Evolutionary conservation across 768 basidiomycete genomes (phyloP).

Genomic region (Guyanaporus albipodus): DNA sequence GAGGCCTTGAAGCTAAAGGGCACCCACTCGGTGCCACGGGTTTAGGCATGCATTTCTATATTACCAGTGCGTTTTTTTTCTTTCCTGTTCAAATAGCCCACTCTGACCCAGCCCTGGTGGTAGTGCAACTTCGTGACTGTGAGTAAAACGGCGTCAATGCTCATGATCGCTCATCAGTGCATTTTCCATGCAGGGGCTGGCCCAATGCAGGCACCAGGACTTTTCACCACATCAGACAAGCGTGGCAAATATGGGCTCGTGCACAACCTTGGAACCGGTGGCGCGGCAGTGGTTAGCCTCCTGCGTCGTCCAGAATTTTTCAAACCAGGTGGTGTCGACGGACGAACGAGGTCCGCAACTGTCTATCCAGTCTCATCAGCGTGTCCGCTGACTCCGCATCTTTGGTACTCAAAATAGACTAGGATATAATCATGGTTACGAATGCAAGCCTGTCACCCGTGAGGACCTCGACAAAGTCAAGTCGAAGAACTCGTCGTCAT

Average conservation of each 20-base stretch:
- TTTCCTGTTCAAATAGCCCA: background rate
- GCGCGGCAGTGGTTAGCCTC: conserved; percentile 73
- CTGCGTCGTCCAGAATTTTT: conserved; percentile 77
- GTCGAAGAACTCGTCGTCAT: conserved; percentile 54
- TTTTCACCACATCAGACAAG: conserved; percentile 58
- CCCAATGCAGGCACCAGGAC: conserved; percentile 74
- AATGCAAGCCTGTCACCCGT: conserved; percentile 57
- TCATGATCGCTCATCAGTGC: too few relatives aligned
- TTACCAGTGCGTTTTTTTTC: conserved; percentile 52
- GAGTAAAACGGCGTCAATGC: too few relatives aligned
- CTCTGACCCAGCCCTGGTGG: conserved; percentile 1
- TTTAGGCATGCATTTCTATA: conserved; percentile 84
- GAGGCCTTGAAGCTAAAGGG: conserved; percentile 86
- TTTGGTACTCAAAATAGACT: conserved; percentile 39
- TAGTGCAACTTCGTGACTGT: conserved; percentile 78
- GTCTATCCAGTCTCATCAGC: background rate
- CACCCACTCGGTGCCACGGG: conserved; percentile 84
- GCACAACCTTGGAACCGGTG: conserved; percentile 82
- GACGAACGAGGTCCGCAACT: conserved; percentile 52
- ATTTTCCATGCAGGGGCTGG: conserved; percentile 83
- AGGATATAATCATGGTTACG: conserved; percentile 77
- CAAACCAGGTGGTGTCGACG: conserved; percentile 60
- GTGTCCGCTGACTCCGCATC: background rate
- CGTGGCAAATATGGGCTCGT: conserved; percentile 78
- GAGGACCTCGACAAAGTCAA: conserved; percentile 74